A percentile compares a stretch with the other conserved stretches of the same genome.
Conservation (phyloP, 106 monocot species). For the Agapanthus africanus region DNA sequence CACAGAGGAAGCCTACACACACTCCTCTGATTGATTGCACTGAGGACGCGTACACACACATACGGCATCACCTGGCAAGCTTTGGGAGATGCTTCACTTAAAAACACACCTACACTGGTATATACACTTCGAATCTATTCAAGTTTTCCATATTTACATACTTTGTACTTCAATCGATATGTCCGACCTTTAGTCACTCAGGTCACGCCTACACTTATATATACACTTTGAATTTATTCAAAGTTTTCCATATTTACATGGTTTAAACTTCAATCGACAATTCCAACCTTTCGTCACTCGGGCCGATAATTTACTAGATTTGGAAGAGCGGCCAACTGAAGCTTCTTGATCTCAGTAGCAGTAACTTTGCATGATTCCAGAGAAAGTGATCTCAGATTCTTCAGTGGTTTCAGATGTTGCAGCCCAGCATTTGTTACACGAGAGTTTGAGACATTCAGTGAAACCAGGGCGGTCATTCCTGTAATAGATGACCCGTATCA, state of each 20-base stretch:
- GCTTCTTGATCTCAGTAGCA: conserved; percentile 86
- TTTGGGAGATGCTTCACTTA: background rate
- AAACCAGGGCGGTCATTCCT: conserved; percentile 13
- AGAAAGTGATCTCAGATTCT: conserved; percentile 74
- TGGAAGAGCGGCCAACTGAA: conserved; percentile 79
- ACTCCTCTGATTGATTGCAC: no score
- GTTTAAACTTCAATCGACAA: background rate
- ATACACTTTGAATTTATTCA: background rate
- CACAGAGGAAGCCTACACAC: no score
- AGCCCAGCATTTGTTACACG: conserved; percentile 71
- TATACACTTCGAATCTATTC: background rate
- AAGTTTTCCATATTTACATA: conserved; percentile 8
- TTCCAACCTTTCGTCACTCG: conserved; percentile 20
- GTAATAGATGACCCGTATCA: no score
- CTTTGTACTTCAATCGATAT: background rate
- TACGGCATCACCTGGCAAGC: background rate
- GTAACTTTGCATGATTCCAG: conserved; percentile 92
- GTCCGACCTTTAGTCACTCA: conserved; percentile 20
- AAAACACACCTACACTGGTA: background rate
- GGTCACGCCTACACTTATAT: conserved; percentile 18
- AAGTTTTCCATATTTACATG: conserved; percentile 7
- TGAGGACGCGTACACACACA: conserved; percentile 14
- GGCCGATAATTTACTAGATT: conserved; percentile 76
- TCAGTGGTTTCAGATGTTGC: conserved; percentile 75
- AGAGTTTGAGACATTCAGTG: conserved; percentile 26